phyloP scores from a whole-genome alignment of 2,329 filamentous ascomycete genomes.

The Cadophora gregata region DNA sequence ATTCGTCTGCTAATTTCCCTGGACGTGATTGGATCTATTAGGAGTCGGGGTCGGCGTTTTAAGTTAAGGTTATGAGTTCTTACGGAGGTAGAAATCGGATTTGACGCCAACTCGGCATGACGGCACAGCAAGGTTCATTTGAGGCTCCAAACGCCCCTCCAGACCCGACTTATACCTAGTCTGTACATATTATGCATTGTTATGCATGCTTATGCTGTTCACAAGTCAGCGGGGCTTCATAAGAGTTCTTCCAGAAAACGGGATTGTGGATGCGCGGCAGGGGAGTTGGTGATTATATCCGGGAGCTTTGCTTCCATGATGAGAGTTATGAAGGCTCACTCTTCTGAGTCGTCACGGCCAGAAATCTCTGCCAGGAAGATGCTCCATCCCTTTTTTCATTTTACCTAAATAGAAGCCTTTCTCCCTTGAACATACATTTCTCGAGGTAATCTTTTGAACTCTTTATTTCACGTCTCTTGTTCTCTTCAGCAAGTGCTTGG shows the following conservation, averaged over 20 bases:
- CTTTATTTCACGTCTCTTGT: background rate
- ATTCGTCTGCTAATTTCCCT: too few species aligned
- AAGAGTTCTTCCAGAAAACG: background rate
- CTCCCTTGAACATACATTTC: background rate
- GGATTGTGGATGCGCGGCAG: slow-evolving; percentile 8
- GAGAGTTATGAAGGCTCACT: slow-evolving; percentile 6
- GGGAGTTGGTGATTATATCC: background rate
- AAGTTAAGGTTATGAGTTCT: slow-evolving; percentile 2
- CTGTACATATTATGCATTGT: background rate
- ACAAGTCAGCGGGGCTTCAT: slow-evolving; percentile 1
- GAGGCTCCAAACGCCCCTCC: background rate
- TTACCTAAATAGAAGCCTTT: background rate
- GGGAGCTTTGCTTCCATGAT: background rate
- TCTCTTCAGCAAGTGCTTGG: slow-evolving; percentile 1
- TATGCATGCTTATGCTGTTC: slow-evolving; percentile 14
- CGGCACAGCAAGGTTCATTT: slow-evolving; percentile 10
- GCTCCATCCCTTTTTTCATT: background rate
- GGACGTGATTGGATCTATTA: background rate
- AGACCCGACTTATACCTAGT: background rate
- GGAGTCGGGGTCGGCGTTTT: background rate
- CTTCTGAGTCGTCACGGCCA: background rate
- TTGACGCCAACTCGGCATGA: slow-evolving; percentile 14
- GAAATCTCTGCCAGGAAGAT: background rate
- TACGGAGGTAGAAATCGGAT: background rate
- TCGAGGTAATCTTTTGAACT: background rate